Conservation (phyloP, 2,329 filamentous ascomycete species). For the Helotiales sp. region DNA sequence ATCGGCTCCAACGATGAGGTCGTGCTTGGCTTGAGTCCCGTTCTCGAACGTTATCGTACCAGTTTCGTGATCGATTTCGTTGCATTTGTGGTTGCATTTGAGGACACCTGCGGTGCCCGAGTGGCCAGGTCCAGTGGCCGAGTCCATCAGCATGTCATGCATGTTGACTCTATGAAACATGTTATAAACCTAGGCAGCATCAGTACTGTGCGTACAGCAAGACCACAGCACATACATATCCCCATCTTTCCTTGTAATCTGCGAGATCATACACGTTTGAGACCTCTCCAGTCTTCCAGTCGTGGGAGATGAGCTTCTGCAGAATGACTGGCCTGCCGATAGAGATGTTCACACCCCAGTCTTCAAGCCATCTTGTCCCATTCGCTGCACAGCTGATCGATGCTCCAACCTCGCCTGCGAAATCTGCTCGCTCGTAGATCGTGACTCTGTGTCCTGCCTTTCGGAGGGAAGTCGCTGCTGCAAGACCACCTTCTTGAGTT, state of each 20-base stretch:
- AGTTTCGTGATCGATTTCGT: conserved; percentile 48
- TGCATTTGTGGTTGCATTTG: conserved; percentile 48
- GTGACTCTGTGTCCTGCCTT: conserved; percentile 56
- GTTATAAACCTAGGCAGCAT: conserved; percentile 59
- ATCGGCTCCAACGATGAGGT: conserved; percentile 47
- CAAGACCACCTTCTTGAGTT: conserved; percentile 44
- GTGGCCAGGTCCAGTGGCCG: conserved; percentile 55
- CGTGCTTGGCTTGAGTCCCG: conserved; percentile 32
- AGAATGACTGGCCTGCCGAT: conserved; percentile 67
- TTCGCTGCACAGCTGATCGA: conserved; percentile 70
- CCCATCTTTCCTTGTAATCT: conserved; percentile 67
- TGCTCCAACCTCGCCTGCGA: conserved; percentile 66
- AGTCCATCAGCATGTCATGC: conserved; percentile 65
- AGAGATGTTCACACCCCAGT: conserved; percentile 64
- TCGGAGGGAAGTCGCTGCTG: conserved; percentile 50
- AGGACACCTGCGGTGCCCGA: conserved; percentile 54
- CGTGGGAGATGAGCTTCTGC: conserved; percentile 65
- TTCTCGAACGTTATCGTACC: conserved; percentile 44
- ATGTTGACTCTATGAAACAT: conserved; percentile 70
- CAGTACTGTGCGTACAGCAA: conserved; percentile 8
- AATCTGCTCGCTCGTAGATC: conserved; percentile 67
- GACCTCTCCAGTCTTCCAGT: conserved; percentile 69
- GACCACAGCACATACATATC: conserved; percentile 41
- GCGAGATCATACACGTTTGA: conserved; percentile 62
- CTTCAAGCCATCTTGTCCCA: conserved; percentile 67